Evolutionary conservation across 495 filamentous ascomycete species (phyloP).

Genomic region (Aspergillus sclerotioniger): DNA sequence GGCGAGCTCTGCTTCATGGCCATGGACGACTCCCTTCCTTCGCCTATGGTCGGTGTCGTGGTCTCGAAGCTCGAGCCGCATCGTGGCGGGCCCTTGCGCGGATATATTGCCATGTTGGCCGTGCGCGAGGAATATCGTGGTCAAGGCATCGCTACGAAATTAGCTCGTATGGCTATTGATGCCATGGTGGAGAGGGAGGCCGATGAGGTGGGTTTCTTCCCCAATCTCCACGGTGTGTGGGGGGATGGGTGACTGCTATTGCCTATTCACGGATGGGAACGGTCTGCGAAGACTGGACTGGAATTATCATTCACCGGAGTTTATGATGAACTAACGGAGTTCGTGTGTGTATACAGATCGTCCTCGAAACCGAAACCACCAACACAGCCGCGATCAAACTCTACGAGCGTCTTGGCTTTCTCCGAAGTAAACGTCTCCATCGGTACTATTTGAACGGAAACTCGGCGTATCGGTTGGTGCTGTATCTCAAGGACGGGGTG

Average conservation of each 20-base stretch:
- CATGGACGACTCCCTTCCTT: constrained; percentile 48
- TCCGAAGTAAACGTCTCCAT: constrained; percentile 89
- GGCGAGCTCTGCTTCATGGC: constrained; percentile 93
- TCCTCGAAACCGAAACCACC: constrained; percentile 93
- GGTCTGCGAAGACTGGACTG: too few relatives aligned
- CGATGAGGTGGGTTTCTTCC: constrained; percentile 73
- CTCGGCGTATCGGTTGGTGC: constrained; percentile 82
- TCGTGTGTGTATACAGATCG: constrained; percentile 55
- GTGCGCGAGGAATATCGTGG: constrained; percentile 76
- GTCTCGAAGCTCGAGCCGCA: constrained; percentile 94
- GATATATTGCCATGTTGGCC: constrained; percentile 98
- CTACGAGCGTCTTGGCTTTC: constrained; percentile 90
- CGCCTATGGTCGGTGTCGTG: constrained; percentile 78
- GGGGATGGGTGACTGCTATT: too few relatives aligned
- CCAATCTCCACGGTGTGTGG: too few relatives aligned
- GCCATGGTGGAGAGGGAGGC: constrained; percentile 81
- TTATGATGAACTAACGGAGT: background rate
- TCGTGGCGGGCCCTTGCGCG: constrained; percentile 73
- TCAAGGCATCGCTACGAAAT: constrained; percentile 82
- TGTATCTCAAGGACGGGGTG: constrained; percentile 71
- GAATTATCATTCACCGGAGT: background rate
- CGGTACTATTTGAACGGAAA: constrained; percentile 97
- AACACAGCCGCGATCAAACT: constrained; percentile 90
- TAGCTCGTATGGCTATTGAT: constrained; percentile 89
- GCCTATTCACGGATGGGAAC: too few relatives aligned